Evolutionary conservation across 768 basidiomycete genomes (phyloP).

Genomic region (Podaxis sp.): DNA sequence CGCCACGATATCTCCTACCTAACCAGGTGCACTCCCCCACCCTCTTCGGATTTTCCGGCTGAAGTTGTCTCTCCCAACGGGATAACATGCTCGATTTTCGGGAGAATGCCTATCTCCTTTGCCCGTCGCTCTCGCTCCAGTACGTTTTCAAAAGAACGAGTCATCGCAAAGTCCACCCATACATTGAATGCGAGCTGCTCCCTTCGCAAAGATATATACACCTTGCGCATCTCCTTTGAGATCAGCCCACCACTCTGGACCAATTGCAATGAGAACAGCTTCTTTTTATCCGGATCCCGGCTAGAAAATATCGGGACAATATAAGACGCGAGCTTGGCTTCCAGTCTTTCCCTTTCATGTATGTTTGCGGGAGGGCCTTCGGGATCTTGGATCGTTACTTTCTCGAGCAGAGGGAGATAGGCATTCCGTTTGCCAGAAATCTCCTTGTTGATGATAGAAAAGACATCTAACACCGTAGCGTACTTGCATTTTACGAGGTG

Average conservation of each 20-base stretch:
- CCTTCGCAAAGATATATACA: not conserved
- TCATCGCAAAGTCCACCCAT: not conserved
- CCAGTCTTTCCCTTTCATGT: not conserved
- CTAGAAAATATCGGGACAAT: not conserved
- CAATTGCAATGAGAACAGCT: not conserved
- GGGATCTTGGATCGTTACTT: constrained; percentile 5
- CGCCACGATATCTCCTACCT: no score
- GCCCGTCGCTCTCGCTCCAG: not conserved
- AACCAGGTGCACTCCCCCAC: no score
- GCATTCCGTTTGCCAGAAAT: not conserved
- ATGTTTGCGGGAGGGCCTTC: not conserved
- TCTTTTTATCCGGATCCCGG: constrained; percentile 1
- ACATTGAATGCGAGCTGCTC: constrained; percentile 5
- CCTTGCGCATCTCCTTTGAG: constrained; percentile 2
- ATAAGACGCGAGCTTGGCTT: constrained; percentile 3
- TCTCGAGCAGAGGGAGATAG: not conserved
- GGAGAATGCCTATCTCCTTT: not conserved
- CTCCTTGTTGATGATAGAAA: not conserved
- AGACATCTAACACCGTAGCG: not conserved
- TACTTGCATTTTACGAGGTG: constrained; percentile 6
- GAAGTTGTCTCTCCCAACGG: no score
- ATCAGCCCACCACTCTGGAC: not conserved
- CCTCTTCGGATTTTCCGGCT: no score
- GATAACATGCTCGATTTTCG: no score
- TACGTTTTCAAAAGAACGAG: not conserved